Conservation (phyloP, 345 rosid species). For the Boechera retrofracta region DNA sequence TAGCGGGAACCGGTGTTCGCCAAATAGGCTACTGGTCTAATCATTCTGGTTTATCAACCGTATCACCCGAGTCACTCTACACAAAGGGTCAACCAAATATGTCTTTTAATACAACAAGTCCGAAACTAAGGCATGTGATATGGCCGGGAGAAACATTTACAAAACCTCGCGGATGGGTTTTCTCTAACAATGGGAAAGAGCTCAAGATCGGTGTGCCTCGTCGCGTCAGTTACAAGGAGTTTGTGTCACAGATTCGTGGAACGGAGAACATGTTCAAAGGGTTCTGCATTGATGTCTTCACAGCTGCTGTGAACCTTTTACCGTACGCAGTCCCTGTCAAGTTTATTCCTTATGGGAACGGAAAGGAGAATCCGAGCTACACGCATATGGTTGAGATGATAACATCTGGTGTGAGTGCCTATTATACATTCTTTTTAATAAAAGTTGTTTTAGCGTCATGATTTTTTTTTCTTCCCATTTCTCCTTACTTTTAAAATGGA, state of each 20-base stretch:
- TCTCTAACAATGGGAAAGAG: constrained; percentile 85
- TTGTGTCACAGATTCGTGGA: constrained; percentile 71
- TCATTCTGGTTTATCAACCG: constrained; percentile 78
- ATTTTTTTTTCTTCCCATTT: neutral
- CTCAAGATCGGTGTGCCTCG: constrained; percentile 82
- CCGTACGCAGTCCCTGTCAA: constrained; percentile 83
- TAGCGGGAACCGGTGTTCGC: constrained; percentile 81
- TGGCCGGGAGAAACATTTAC: constrained; percentile 92
- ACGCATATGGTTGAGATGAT: constrained; percentile 69
- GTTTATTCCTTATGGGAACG: constrained; percentile 79
- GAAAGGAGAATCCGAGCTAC: constrained; percentile 77
- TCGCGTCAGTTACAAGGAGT: constrained; percentile 76
- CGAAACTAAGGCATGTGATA: constrained; percentile 62
- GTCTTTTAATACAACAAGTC: constrained; percentile 55
- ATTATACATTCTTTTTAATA: constrained; percentile 2
- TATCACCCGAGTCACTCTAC: constrained; percentile 68
- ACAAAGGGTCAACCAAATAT: constrained; percentile 60
- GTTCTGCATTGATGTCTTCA: constrained; percentile 89
- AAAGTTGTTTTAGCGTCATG: neutral
- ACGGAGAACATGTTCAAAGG: constrained; percentile 70
- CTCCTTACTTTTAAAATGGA: neutral
- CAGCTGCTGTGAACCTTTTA: constrained; percentile 76
- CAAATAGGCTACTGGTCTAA: constrained; percentile 92
- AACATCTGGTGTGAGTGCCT: constrained; percentile 77
- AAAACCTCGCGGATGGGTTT: constrained; percentile 95